Evolutionary conservation across 2,329 filamentous ascomycete species (phyloP), one percentile per base, ranked within the genome.

Genomic region (Diaporthe caulivora): DNA sequence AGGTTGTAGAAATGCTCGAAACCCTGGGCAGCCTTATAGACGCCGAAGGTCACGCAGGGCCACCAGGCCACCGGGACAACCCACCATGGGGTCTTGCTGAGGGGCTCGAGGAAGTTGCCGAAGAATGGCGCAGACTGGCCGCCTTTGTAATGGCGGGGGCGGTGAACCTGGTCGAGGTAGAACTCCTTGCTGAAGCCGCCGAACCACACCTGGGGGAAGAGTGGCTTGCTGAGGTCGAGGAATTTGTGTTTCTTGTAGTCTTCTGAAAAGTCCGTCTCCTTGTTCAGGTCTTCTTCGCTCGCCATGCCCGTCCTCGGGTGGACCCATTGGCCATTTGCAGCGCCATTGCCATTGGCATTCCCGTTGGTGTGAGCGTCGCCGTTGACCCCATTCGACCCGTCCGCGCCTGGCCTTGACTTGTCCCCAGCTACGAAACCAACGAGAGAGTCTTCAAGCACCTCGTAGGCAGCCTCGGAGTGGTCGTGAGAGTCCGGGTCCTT

Each of bases 31-130:
- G 94, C 92, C 26, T 93, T 78, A 75, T 88, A 90, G 15, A 92
- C 90, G 34, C 94, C 95, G 80, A 95, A 98, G 13, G 86, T 78
- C 54, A 98, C 89, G 24, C 87, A 89, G n/a, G 97, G 97, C 54
- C 97, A 81, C 97, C 97, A 99, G 1, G 97, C 75, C 0, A 87
- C 87, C 3, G 97, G 97, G 15, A 99, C 88, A 57, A 97, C 82
- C 91, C 93, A 99, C 97, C 97, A 99, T 1, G 97, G 91, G 2
- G 97, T 99, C 87, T 95, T 93, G 82, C 92, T 95, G 74, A 99
- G 86, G n/a, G 97, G 97, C 85, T 99, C 97, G n/a, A 99, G 87
- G 82, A 99, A 97, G 85, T 99, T 98, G 74, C 97, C 97, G 83
- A 99, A 99, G 31, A 99, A 85, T 26, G 97, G 97, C 49, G 97